Conservation (phyloP, 768 basidiomycete genomes). For the Termitomyces sp. region DNA sequence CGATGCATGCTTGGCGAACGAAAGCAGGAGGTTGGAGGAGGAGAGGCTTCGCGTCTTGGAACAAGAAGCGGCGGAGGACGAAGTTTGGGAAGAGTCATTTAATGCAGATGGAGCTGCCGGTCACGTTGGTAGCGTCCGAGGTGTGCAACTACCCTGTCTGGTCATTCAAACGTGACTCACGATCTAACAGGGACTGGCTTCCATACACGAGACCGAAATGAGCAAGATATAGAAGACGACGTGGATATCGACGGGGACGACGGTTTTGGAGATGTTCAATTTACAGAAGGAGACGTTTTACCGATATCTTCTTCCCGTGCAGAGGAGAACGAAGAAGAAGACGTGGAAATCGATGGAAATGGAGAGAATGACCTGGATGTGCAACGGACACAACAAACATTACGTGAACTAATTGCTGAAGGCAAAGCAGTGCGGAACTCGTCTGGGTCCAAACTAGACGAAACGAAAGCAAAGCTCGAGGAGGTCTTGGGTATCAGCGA, state of each 20-base stretch:
- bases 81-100: slow-evolving; percentile 23
- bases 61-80: slow-evolving; percentile 21
- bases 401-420: slow-evolving; percentile 50
- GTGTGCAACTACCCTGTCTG: slow-evolving; percentile 22
- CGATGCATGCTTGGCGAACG: slow-evolving; percentile 70
- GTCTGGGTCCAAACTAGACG: slow-evolving; percentile 13
- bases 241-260: slow-evolving; percentile 79
- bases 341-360: slow-evolving; percentile 38
- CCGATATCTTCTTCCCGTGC: slow-evolving; percentile 21
- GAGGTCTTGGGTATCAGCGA: slow-evolving; percentile 36
- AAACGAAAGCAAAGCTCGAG: slow-evolving; percentile 29
- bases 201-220: slow-evolving; percentile 48
- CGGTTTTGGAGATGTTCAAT: slow-evolving; percentile 66
- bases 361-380: slow-evolving; percentile 24
- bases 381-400: slow-evolving; percentile 28
- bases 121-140: slow-evolving; percentile 45
- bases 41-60: slow-evolving; percentile 32
- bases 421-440: slow-evolving; percentile 32
- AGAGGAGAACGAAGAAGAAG: slow-evolving; percentile 30
- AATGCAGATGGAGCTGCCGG: slow-evolving; percentile 25
- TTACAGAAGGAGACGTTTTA: slow-evolving; percentile 69
- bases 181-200: slow-evolving; percentile 64
- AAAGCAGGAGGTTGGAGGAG: slow-evolving; percentile 37
- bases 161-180: background rate
- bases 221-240: slow-evolving; percentile 70